phyloP scores from a whole-genome alignment of 768 basidiomycete species.

The Naganishia kalamii region DNA sequence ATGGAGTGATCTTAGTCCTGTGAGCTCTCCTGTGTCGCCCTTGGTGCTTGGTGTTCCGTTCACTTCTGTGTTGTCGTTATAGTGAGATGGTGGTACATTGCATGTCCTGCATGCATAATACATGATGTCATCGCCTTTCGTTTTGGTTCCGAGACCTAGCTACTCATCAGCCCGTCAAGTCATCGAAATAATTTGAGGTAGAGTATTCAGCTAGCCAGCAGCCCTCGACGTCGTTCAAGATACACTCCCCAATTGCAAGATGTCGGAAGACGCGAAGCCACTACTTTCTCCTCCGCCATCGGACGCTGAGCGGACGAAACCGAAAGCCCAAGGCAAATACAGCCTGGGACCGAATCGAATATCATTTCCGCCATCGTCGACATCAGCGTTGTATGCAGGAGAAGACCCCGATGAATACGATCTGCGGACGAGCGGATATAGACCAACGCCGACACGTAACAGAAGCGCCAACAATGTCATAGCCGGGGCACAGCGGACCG shows the following conservation, averaged over 20 bases:
- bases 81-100: too few relatives aligned
- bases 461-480: background rate
- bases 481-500: background rate
- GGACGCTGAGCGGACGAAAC: background rate
- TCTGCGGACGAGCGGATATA: conserved; percentile 5
- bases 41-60: too few relatives aligned
- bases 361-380: conserved; percentile 7
- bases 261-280: conserved; percentile 2
- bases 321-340: conserved; percentile 4
- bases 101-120: too few relatives aligned
- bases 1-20: too few relatives aligned
- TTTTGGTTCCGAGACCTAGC: background rate
- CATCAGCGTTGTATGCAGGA: conserved; percentile 2
- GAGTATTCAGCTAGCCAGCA: too few relatives aligned
- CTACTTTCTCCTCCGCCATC: background rate
- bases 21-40: too few relatives aligned
- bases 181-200: too few relatives aligned
- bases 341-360: conserved; percentile 8
- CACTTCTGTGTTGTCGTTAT: too few relatives aligned
- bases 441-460: conserved; percentile 1
- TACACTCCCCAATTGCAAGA: background rate
- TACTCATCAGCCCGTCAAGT: too few relatives aligned
- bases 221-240: background rate
- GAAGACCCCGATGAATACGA: conserved; percentile 4
- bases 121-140: background rate